A percentile compares a stretch with the other conserved stretches of the same genome.
phyloP scores from a whole-genome alignment of 2,329 filamentous ascomycete species.

The Exophiala oligosperma region DNA sequence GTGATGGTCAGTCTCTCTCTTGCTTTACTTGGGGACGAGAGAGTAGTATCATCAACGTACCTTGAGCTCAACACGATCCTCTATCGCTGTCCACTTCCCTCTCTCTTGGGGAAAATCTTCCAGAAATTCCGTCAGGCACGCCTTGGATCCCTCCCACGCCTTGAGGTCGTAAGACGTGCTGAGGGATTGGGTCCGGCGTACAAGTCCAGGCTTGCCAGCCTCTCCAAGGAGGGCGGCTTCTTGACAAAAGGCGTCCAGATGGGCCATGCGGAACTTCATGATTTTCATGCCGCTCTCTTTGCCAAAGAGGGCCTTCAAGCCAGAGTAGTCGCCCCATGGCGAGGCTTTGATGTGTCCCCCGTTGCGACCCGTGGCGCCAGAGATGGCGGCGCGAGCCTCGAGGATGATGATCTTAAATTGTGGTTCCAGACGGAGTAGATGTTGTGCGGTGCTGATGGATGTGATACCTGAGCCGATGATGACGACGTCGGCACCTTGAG shows the following conservation, averaged over 20 bases:
- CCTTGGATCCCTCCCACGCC: slow-evolving; percentile 19
- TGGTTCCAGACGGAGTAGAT: slow-evolving; percentile 33
- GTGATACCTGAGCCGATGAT: slow-evolving; percentile 42
- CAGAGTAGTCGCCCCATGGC: slow-evolving; percentile 20
- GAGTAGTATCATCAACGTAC: slow-evolving; percentile 17
- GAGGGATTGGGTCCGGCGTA: slow-evolving; percentile 14
- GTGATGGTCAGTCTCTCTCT: background rate
- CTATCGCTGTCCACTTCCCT: slow-evolving; percentile 13
- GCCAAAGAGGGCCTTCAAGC: slow-evolving; percentile 15
- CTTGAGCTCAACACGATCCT: slow-evolving; percentile 21
- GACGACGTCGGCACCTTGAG: slow-evolving; percentile 31
- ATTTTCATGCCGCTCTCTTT: slow-evolving; percentile 27
- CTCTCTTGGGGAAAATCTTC: slow-evolving; percentile 24
- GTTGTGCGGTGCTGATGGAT: slow-evolving; percentile 35
- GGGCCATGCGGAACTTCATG: slow-evolving; percentile 30
- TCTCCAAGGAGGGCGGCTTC: slow-evolving; percentile 21
- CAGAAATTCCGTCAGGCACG: slow-evolving; percentile 15
- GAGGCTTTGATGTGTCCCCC: slow-evolving; percentile 35
- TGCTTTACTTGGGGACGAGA: too few species aligned
- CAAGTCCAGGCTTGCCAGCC: slow-evolving; percentile 24
- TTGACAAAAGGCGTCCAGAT: slow-evolving; percentile 20
- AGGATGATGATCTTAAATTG: slow-evolving; percentile 34
- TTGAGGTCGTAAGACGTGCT: slow-evolving; percentile 17
- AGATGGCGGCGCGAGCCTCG: slow-evolving; percentile 38
- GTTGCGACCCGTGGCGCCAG: slow-evolving; percentile 41